Evolutionary conservation across 2,329 filamentous ascomycete species (phyloP).

Genomic region (Fusarium abutilonis): DNA sequence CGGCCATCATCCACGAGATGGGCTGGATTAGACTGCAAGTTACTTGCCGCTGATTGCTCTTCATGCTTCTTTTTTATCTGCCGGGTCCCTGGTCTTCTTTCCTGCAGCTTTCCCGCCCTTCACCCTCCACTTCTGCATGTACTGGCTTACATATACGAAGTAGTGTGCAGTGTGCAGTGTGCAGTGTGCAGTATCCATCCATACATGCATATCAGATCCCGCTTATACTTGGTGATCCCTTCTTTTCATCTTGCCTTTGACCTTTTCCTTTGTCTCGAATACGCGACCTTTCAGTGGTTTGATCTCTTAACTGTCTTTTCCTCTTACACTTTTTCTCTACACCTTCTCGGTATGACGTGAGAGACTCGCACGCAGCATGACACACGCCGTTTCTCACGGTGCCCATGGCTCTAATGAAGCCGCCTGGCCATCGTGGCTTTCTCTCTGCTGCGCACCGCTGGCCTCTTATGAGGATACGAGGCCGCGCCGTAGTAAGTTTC

Average conservation of each 20-base stretch:
- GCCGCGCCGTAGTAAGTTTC: constrained; percentile 52
- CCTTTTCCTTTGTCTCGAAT: constrained; percentile 17
- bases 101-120: constrained; percentile 37
- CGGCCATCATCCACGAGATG: constrained; percentile 31
- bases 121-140: constrained; percentile 24
- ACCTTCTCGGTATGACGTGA: constrained; percentile 42
- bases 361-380: constrained; percentile 52
- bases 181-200: constrained; percentile 32
- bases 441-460: constrained; percentile 57
- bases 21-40: constrained; percentile 18
- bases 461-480: constrained; percentile 53
- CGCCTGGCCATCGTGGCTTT: constrained; percentile 58
- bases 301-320: constrained; percentile 18
- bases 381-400: constrained; percentile 55
- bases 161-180: constrained; percentile 1
- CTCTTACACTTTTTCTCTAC: constrained; percentile 23
- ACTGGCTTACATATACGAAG: constrained; percentile 37
- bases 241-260: constrained; percentile 8
- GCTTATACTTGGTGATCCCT: constrained; percentile 20
- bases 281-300: constrained; percentile 21
- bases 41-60: constrained; percentile 29
- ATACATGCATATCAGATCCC: constrained; percentile 37
- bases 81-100: constrained; percentile 38
- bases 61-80: constrained; percentile 39
- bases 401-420: constrained; percentile 54